Base-by-base conservation (phyloP, 164 flowering plant genomes). In the Akebia trifoliata region DNA sequence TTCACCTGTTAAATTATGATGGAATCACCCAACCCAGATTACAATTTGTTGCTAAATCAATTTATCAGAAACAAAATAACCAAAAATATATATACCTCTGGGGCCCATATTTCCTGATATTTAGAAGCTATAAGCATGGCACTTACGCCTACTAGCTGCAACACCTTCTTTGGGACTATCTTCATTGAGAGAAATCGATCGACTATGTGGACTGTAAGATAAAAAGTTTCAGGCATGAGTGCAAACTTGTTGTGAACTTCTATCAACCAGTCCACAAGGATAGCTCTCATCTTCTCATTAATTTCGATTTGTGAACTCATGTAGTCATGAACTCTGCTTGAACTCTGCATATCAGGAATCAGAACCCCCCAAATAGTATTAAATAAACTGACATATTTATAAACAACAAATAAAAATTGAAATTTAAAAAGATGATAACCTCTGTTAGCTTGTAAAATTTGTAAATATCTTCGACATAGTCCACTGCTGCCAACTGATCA, bases 91-190 rank as follows among this genome's bases (percentile, higher is more conserved):
- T 7, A 25, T 10, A 85, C 88, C 85, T 88, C 85, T 52, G 96
- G 99, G 8, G 95, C 87, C 92, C 99, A 93, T 22, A 93, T 90
- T 65, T 93, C 99, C 61, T 93, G 97, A 55, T 93, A 90, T 51
- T 93, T 93, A 59, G 88, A 83, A 42, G 97, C 95, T 1, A 80
- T 77, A 4, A 92, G 90, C 86, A 85, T 82, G 14, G 95, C 81
- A 54, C 90, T 62, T 3, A 93, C 72, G 51, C 99, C 99, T 5
- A 86, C 68, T 37, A 87, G 61, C 76, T 93, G 97, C 54, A 90
- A 39, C 57, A 90, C 96, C 56, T 64, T 81, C 55, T 90, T 81
- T 0, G 68, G 57, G 3, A 84, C 84, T 0, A 49, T 39, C 69
- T 81, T 77, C 11, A 57, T 34, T 0, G 96, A 72, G 2, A 93